phyloP scores from a whole-genome alignment of 1,139 yeast species.

The Scheffersomyces insectosa region DNA sequence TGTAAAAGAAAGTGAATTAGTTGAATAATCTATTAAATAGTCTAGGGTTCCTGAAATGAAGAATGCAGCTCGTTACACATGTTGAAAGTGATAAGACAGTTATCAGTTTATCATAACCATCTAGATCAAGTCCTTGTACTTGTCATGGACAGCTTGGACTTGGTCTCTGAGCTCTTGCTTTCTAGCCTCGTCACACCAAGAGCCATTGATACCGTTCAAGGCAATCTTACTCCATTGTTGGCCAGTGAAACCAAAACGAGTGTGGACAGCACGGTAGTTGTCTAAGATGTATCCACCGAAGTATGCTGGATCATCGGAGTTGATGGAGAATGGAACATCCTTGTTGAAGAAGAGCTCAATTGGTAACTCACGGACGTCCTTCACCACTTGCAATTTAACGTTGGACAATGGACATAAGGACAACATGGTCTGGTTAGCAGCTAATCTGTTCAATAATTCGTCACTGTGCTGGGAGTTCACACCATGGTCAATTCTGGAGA shows the following conservation, averaged over 20 bases:
- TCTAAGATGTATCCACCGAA: conserved; percentile 82
- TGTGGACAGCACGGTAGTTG: conserved; percentile 66
- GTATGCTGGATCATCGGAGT: conserved; percentile 86
- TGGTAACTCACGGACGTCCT: conserved; percentile 66
- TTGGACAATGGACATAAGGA: conserved; percentile 79
- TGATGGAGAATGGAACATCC: conserved; percentile 71
- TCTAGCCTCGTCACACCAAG: conserved; percentile 61
- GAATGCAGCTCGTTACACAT: background rate
- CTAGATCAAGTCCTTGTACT: conserved; percentile 29
- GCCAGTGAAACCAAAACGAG: conserved; percentile 58
- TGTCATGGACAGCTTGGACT: conserved; percentile 49
- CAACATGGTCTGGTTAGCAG: conserved; percentile 53
- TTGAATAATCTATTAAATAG: background rate
- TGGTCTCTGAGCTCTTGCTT: conserved; percentile 44
- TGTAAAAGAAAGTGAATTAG: background rate
- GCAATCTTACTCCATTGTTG: conserved; percentile 62
- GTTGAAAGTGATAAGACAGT: background rate
- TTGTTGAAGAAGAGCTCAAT: conserved; percentile 56
- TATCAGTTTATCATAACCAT: no score
- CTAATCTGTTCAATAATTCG: conserved; percentile 54
- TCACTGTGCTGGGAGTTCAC: conserved; percentile 59
- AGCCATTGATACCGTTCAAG: conserved; percentile 62
- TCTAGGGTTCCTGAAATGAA: background rate
- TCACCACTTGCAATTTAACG: conserved; percentile 71
- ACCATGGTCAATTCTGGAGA: conserved; percentile 78